Base-by-base conservation (phyloP, 1,284 basidiomycete genomes). In the Irpex rosettiformis region DNA sequence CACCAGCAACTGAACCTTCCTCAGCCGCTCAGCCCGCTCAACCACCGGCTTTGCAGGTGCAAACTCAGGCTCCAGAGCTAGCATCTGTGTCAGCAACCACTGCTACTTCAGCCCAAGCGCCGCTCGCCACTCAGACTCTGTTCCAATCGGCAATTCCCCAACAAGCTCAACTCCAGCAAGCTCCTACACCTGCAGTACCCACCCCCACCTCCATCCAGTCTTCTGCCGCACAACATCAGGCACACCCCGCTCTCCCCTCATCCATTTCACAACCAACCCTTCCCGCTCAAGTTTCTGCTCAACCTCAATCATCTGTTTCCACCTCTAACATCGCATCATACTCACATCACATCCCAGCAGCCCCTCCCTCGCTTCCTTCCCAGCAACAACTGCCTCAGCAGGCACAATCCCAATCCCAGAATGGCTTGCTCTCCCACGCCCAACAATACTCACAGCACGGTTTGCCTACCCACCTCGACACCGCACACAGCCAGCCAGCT, bases 381-480 rank as follows among this genome's bases (percentile, higher is more conserved):
- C 63, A 67, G 33, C 59, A 58, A 18, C 62, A 57, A 55, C 63
- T 58, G 3, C 67, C 66, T 42, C 67, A 68, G 27, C 58, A 61
- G 21, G 69, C 75, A 24, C 72, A 67, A 42, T 61, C 55, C 43
- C 67, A 70, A 57, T 59, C 58, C 2, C 72, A 69, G 54, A 28
- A 13, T 11, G 65, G 63, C 22, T 72, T 73, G 48, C 72, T 73
- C 2, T 57, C 57, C 22, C 33, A 37, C 33, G 16, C 33, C 16
- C 60, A 61, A 8, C 68, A 67, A 25, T 87, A 86, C 67, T 73
- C 80, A 8, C 86, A 87, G 56, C 86, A 86, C 59, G 79, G 79
- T 24, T 76, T 89, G 28, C 78, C 82, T 3, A 79, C 81, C 1
- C 85, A 88, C 61, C 79, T 86, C 60, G 86, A 88, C 51, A 79